Percentiles rank a stretch among this genome's conserved stretches.
phyloP scores from a whole-genome alignment of 257 asterid genomes.

The Leptodermis oblonga region DNA sequence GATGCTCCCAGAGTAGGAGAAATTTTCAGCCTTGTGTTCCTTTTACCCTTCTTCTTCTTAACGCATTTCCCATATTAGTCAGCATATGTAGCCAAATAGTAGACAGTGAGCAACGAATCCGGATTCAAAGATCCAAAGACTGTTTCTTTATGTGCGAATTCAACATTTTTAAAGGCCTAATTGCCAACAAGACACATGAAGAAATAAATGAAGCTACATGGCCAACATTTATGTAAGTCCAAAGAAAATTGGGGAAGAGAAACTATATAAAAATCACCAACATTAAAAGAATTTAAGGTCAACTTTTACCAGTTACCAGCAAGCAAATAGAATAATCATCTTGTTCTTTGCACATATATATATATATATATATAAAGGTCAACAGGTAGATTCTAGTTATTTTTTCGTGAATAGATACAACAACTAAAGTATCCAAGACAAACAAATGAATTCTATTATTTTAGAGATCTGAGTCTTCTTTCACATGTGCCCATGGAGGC shows the following conservation, averaged over 20 bases:
- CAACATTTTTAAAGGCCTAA: conserved; percentile 1
- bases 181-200: conserved; percentile 7
- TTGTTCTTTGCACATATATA: too few relatives aligned
- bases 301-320: not conserved
- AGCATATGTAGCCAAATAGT: not conserved
- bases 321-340: conserved; percentile 7
- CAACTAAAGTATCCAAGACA: conserved; percentile 24
- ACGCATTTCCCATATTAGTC: not conserved
- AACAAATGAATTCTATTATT: conserved; percentile 11
- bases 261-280: not conserved
- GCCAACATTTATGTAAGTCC: not conserved
- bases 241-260: not conserved
- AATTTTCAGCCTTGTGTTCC: not conserved
- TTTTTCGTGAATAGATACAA: conserved; percentile 8
- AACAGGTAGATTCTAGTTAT: conserved; percentile 29
- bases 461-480: conserved; percentile 30
- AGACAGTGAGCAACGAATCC: not conserved
- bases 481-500: conserved; percentile 38
- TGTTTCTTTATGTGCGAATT: not conserved
- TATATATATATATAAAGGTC: conserved; percentile 20
- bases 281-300: not conserved
- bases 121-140: not conserved
- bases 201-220: not conserved
- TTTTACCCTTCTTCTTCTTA: not conserved
- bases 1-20: not conserved